Evolutionary conservation across 2,329 filamentous ascomycete genomes (phyloP).

Genomic region (Emydomyces testavorans): DNA sequence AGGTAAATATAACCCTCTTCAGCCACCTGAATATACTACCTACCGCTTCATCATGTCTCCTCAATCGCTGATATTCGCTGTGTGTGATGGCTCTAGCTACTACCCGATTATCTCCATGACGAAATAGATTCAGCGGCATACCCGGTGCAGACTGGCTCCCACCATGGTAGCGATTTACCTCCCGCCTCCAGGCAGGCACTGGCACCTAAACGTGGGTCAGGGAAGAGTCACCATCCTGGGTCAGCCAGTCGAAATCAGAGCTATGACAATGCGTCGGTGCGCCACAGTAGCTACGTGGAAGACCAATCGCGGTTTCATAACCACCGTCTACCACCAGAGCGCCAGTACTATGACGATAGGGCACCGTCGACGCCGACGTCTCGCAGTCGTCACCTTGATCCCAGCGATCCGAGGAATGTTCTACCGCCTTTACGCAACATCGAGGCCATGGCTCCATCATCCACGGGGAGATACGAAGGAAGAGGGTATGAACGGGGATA

Average conservation of each 20-base stretch:
- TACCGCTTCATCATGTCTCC: neutral
- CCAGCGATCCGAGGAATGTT: neutral
- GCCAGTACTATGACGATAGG: slow-evolving; percentile 7
- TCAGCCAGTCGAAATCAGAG: slow-evolving; percentile 2
- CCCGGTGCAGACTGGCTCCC: slow-evolving; percentile 8
- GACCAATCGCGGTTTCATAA: slow-evolving; percentile 9
- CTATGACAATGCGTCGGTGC: slow-evolving; percentile 2
- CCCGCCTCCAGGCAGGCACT: slow-evolving; percentile 5
- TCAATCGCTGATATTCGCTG: slow-evolving; percentile 3
- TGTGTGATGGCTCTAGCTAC: slow-evolving; percentile 9
- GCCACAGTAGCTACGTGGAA: slow-evolving; percentile 3
- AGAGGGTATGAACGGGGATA: slow-evolving; percentile 4
- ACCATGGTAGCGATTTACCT: slow-evolving; percentile 2
- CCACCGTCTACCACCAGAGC: slow-evolving; percentile 6
- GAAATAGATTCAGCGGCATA: slow-evolving; percentile 14
- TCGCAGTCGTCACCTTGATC: slow-evolving; percentile 1
- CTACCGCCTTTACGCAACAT: slow-evolving; percentile 5
- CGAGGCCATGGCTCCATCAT: neutral
- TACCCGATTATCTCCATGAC: slow-evolving; percentile 15
- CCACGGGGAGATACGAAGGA: neutral
- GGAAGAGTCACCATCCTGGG: neutral
- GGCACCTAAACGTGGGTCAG: slow-evolving; percentile 3
- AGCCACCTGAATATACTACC: neutral
- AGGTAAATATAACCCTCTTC: slow-evolving; percentile 11
- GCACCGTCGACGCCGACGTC: slow-evolving; percentile 2